Percentiles rank a stretch among this genome's conserved stretches.
phyloP scores from a whole-genome alignment of 1,139 yeast species.

The Blastobotrys aristatus region DNA sequence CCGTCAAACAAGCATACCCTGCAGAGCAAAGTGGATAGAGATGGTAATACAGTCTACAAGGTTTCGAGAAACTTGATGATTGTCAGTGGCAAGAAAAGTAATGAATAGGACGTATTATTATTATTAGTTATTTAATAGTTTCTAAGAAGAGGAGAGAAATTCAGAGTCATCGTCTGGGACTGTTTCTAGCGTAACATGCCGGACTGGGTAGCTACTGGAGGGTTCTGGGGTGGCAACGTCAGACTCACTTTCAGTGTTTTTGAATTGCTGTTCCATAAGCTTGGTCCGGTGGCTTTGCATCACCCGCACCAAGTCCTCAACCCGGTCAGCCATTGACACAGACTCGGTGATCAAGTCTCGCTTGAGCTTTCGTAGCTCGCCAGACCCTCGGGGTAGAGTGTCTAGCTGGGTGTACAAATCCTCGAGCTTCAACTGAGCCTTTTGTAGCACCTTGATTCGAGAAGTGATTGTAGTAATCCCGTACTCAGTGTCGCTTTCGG shows the following conservation, averaged over 20 bases:
- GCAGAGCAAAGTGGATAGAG: constrained; percentile 5
- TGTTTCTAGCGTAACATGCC: constrained; percentile 24
- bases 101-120: neutral
- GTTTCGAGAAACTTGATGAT: constrained; percentile 18
- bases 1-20: constrained; percentile 4
- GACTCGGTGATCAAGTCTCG: constrained; percentile 23
- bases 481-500: constrained; percentile 14
- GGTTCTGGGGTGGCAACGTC: neutral
- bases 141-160: neutral
- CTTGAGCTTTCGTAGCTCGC: constrained; percentile 20
- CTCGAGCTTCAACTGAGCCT: constrained; percentile 25
- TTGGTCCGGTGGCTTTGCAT: constrained; percentile 20
- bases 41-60: constrained; percentile 17
- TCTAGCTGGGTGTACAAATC: constrained; percentile 25
- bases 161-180: constrained; percentile 22
- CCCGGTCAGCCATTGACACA: constrained; percentile 24
- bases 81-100: constrained; percentile 17
- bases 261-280: constrained; percentile 12
- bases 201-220: constrained; percentile 6
- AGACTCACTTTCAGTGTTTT: constrained; percentile 1
- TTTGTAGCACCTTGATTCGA: constrained; percentile 26
- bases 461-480: constrained; percentile 18
- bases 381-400: constrained; percentile 17
- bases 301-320: constrained; percentile 24
- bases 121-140: neutral